These are phyloP conservation scores for Cephaloascus fragrans DNA, from an alignment of 805 yeast genomes.

Conservation along the genomic window DNA sequence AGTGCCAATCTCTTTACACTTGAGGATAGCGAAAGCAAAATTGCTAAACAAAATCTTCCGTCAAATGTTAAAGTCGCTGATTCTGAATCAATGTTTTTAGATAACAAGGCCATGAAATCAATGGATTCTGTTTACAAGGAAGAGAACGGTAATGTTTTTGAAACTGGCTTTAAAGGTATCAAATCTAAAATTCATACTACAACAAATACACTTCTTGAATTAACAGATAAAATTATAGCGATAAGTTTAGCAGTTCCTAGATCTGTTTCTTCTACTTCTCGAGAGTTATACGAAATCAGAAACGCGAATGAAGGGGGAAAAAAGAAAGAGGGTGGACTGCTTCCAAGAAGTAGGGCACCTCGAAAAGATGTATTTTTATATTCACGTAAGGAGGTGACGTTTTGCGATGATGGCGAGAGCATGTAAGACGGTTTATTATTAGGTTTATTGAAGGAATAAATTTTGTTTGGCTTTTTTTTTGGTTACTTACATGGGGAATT, in stretches of 20 bases:
- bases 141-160: constrained; percentile 3
- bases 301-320: neutral
- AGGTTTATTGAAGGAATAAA: neutral
- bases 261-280: constrained; percentile 24
- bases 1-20: too few relatives aligned
- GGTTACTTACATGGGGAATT: neutral
- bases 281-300: neutral
- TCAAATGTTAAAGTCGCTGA: too few relatives aligned
- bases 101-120: constrained; percentile 1
- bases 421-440: neutral
- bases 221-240: constrained; percentile 46
- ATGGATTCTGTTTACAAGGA: constrained; percentile 4
- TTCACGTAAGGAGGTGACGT: constrained; percentile 23
- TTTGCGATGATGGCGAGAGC: neutral
- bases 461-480: neutral
- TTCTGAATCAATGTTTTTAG: constrained; percentile 3
- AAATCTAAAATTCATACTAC: constrained; percentile 13
- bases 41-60: neutral
- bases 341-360: constrained; percentile 1
- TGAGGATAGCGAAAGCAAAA: neutral
- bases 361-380: constrained; percentile 27
- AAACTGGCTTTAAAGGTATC: constrained; percentile 1
- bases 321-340: neutral
- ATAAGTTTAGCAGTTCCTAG: constrained; percentile 51
- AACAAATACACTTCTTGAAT: constrained; percentile 26